These are phyloP conservation scores for Smittium culicis DNA, from an alignment of 371 early-diverging fungal species.

Conservation along the genomic window DNA sequence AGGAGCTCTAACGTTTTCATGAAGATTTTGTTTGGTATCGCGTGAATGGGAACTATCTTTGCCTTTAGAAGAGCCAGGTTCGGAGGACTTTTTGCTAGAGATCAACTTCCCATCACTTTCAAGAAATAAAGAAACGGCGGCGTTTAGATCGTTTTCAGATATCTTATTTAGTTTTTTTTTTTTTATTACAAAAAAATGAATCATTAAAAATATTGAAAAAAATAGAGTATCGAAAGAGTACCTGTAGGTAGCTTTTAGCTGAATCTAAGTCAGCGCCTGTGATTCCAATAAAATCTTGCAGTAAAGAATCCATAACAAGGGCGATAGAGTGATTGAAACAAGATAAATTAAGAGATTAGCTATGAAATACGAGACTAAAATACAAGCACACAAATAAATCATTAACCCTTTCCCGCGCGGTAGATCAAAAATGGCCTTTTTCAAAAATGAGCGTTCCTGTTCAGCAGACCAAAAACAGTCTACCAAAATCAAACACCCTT, in stretches of 20 bases:
- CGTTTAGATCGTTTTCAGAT: conserved; percentile 35
- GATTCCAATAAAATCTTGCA: not conserved
- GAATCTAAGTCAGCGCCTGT: not conserved
- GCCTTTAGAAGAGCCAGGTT: conserved; percentile 16
- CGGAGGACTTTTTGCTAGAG: conserved; percentile 1
- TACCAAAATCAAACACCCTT: too few species aligned
- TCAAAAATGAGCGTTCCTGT: too few species aligned
- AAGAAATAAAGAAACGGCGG: conserved; percentile 46
- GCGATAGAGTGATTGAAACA: not conserved
- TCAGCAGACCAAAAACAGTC: too few species aligned
- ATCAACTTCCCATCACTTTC: conserved; percentile 39
- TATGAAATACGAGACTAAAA: too few species aligned
- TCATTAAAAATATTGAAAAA: not conserved
- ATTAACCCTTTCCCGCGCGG: too few species aligned
- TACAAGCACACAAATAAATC: too few species aligned
- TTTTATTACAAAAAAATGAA: not conserved
- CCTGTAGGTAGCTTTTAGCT: not conserved
- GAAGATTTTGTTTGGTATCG: conserved; percentile 11
- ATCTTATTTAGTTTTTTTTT: too few species aligned
- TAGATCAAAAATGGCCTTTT: too few species aligned
- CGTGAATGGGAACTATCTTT: conserved; percentile 10
- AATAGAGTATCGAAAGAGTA: not conserved
- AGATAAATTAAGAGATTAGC: too few species aligned
- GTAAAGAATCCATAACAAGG: not conserved
- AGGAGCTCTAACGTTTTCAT: conserved; percentile 13